Percentiles rank a stretch among this genome's conserved stretches.
Evolutionary conservation across 164 flowering plant species (phyloP).

Genomic region (Macadamia tetraphylla): DNA sequence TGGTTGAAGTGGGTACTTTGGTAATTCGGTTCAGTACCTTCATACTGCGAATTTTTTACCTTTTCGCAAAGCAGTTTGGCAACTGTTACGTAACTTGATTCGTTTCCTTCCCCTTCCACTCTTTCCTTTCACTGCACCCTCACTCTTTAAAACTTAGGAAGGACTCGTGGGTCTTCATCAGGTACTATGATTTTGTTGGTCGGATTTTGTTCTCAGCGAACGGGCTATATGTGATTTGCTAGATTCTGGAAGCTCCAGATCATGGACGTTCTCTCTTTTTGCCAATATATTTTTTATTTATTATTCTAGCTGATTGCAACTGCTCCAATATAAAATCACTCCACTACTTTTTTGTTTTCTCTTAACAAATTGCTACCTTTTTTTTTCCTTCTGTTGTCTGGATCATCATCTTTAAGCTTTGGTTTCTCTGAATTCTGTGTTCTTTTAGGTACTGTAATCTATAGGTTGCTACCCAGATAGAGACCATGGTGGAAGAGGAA

Average conservation of each 20-base stretch:
- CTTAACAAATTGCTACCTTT: not conserved
- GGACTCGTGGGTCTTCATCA: not conserved
- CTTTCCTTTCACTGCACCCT: not conserved
- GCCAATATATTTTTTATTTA: constrained; percentile 4
- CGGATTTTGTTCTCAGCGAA: constrained; percentile 12
- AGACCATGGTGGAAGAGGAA: constrained; percentile 56
- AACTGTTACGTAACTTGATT: constrained; percentile 6
- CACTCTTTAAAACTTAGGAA: not conserved
- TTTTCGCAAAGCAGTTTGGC: not conserved
- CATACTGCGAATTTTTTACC: not conserved
- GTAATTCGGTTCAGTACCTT: not conserved
- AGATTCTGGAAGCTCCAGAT: constrained; percentile 37
- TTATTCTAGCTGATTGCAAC: constrained; percentile 38
- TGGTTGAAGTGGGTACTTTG: not conserved
- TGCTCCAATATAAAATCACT: constrained; percentile 22
- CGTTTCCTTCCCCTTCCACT: not conserved
- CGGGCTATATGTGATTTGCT: constrained; percentile 38
- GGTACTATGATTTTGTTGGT: constrained; percentile 26
- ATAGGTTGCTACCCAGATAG: constrained; percentile 12
- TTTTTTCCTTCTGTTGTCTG: constrained; percentile 10
- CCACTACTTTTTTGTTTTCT: constrained; percentile 8
- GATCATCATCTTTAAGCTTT: constrained; percentile 8
- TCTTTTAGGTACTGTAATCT: constrained; percentile 16
- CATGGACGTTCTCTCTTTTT: constrained; percentile 11
- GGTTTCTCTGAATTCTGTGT: constrained; percentile 5